A percentile compares a stretch with the other conserved stretches of the same genome.
phyloP scores from a whole-genome alignment of 768 basidiomycete genomes.

The Ramaria rubella region DNA sequence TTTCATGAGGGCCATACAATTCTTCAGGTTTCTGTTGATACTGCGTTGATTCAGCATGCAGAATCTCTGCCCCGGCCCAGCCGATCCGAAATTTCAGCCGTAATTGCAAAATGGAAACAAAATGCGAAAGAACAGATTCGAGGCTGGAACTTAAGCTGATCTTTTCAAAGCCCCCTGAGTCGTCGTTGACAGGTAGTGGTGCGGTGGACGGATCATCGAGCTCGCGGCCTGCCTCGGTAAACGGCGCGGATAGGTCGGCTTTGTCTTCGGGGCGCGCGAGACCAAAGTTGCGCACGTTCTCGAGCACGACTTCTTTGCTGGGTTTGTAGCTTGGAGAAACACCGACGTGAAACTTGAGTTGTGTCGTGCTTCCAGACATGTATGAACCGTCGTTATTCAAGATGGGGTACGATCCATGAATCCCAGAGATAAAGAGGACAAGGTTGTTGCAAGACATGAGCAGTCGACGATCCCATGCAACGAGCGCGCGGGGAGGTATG shows the following conservation, averaged over 20 bases:
- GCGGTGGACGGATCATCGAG: slow-evolving; percentile 31
- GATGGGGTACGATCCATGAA: slow-evolving; percentile 48
- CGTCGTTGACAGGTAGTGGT: slow-evolving; percentile 27
- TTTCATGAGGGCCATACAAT: slow-evolving; percentile 25
- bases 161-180: slow-evolving; percentile 42
- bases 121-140: slow-evolving; percentile 52
- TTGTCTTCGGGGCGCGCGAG: slow-evolving; percentile 35
- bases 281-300: slow-evolving; percentile 45
- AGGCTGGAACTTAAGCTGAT: slow-evolving; percentile 62
- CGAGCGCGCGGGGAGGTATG: slow-evolving; percentile 57
- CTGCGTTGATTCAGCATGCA: slow-evolving; percentile 41
- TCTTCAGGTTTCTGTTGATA: slow-evolving; percentile 36
- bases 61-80: slow-evolving; percentile 63
- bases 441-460: slow-evolving; percentile 52
- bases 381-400: slow-evolving; percentile 39
- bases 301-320: slow-evolving; percentile 37
- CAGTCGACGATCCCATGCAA: slow-evolving; percentile 68
- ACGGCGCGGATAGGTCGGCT: slow-evolving; percentile 17
- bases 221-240: slow-evolving; percentile 23
- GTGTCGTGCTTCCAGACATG: slow-evolving; percentile 28
- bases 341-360: slow-evolving; percentile 54
- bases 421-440: slow-evolving; percentile 57
- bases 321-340: slow-evolving; percentile 58
- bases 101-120: slow-evolving; percentile 47
- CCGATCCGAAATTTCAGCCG: slow-evolving; percentile 48